Conservation (phyloP, 192 early-diverging fungal species). For the Coemansia guatemalensis region DNA sequence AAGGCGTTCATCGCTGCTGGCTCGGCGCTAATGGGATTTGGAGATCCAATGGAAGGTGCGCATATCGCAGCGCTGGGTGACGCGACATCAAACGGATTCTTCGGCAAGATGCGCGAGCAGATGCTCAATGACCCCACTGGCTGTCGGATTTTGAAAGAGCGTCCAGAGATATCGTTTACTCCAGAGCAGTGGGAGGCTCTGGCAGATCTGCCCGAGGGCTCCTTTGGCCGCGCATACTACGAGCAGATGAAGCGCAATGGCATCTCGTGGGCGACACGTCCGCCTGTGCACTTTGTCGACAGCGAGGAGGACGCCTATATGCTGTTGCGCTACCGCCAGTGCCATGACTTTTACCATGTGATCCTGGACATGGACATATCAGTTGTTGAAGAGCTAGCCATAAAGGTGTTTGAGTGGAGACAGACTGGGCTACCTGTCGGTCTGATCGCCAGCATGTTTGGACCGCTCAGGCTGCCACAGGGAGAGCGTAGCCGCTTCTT, state of each 20-base stretch:
- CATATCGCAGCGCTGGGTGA: constrained; percentile 72
- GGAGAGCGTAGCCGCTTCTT: constrained; percentile 66
- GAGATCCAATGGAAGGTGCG: constrained; percentile 66
- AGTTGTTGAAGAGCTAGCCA: constrained; percentile 87
- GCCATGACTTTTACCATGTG: constrained; percentile 93
- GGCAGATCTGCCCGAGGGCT: constrained; percentile 58
- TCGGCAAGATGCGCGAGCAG: constrained; percentile 68
- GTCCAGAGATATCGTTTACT: constrained; percentile 73
- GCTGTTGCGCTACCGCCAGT: constrained; percentile 89
- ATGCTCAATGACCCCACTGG: constrained; percentile 79
- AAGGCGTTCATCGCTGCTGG: constrained; percentile 66
- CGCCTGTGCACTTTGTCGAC: constrained; percentile 82
- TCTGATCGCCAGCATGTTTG: constrained; percentile 76
- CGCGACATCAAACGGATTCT: constrained; percentile 71
- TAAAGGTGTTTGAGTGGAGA: constrained; percentile 93
- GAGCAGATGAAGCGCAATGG: constrained; percentile 75
- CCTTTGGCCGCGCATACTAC: constrained; percentile 87
- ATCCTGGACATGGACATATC: constrained; percentile 78
- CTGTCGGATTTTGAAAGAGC: constrained; percentile 77
- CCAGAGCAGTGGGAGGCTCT: constrained; percentile 70
- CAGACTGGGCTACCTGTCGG: constrained; percentile 93
- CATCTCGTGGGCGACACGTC: constrained; percentile 80
- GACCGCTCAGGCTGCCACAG: constrained; percentile 67
- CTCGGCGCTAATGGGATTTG: constrained; percentile 73
- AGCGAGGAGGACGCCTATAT: constrained; percentile 92